A percentile compares a stretch with the other conserved stretches of the same genome.
Evolutionary conservation across 805 yeast genomes (phyloP).

Genomic region (Starmera pachycereana): DNA sequence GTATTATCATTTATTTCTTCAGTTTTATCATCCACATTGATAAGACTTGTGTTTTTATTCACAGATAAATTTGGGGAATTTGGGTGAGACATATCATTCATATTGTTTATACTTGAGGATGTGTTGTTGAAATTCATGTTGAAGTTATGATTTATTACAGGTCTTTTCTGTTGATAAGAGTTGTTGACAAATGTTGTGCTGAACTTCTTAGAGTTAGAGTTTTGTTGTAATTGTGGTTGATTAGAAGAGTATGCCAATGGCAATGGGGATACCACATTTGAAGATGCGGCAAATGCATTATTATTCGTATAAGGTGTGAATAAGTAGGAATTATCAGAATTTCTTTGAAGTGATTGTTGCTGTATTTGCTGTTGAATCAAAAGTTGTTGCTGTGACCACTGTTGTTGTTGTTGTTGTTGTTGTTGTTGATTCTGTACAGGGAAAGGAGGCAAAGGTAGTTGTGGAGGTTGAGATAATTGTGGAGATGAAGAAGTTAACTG

Average conservation of each 20-base stretch:
- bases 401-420: conserved; percentile 7
- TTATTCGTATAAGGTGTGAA: too few species aligned
- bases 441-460: conserved; percentile 4
- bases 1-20: conserved; percentile 11
- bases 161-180: not conserved
- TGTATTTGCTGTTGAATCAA: conserved; percentile 2
- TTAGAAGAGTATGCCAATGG: too few species aligned
- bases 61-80: conserved; percentile 6
- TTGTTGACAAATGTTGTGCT: conserved; percentile 2
- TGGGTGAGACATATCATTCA: not conserved
- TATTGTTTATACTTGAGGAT: too few species aligned
- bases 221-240: not conserved
- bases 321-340: too few species aligned
- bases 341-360: conserved; percentile 5
- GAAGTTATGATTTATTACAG: not conserved
- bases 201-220: conserved; percentile 5
- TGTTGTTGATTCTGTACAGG: conserved; percentile 4
- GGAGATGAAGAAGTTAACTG: not conserved
- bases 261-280: too few species aligned
- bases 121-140: conserved; percentile 1
- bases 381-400: conserved; percentile 3
- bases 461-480: conserved; percentile 2
- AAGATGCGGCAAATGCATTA: not conserved
- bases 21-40: conserved; percentile 11
- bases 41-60: conserved; percentile 8